Base-by-base conservation (phyloP, 31 red algal species). In the Asparagopsis taxiformis region DNA sequence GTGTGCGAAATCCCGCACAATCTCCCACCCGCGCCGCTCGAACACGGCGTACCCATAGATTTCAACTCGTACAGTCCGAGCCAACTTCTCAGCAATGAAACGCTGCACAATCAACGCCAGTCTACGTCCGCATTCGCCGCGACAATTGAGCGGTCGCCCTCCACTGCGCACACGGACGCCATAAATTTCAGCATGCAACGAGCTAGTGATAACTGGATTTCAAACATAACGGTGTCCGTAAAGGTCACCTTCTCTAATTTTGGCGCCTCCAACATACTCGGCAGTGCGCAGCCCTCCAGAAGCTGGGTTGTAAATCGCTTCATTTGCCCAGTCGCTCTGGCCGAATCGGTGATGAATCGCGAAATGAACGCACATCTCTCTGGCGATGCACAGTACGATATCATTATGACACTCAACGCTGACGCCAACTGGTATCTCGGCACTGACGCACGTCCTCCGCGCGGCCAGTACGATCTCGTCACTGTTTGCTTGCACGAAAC, bases 401-500 rank as follows among this genome's bases (percentile, higher is more conserved):
- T 91, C 49, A 44, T 70, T 10, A 83, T 91, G 70, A 82, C 70
- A 21, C 38, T 91, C n/a, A 84, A 91, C 55, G 61, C 70, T 11
- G 37, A 44, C 8, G 48, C 81, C 3, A 31, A 63, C 20, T 92
- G 89, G 89, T 85, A 85, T 26, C 61, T 51, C 32, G 79, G 79
- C 15, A 36, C 51, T 2, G 80, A 92, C 64, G 78, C 59, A 24
- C 35, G 58, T 21, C 39, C 79, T n/a, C 56, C 62, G 13, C 31
- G 50, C 20, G 39, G 52, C 28, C 35, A 57, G 33, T 92, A 49
- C 44, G 89, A 92, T 59, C 39, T 92, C 1, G 72, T 79, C 24
- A 92, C 89, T 15, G 89, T 92, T 2, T 77, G 70, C 30, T 29
- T 92, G n/a, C 89, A 92, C 74, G 89, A 92, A 71, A 46, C 74